Conservation (phyloP, 257 asterid genomes). For the Sherardia arvensis region DNA sequence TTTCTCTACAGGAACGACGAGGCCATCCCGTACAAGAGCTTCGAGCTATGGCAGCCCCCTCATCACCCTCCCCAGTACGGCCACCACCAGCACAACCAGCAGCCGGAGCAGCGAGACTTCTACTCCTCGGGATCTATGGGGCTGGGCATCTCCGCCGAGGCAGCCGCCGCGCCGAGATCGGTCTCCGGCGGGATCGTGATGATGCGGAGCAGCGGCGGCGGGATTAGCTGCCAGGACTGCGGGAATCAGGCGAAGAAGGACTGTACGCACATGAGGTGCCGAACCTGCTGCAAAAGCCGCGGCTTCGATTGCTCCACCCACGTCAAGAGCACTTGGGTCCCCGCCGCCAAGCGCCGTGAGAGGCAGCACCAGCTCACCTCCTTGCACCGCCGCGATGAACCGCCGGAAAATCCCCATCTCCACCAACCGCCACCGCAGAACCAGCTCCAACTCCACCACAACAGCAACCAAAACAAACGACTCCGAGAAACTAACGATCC, state of each 20-base stretch:
- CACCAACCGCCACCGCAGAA: conserved; percentile 6
- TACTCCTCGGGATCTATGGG: conserved; percentile 41
- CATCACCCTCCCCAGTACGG: conserved; percentile 21
- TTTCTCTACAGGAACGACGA: conserved; percentile 50
- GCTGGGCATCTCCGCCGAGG: conserved; percentile 42
- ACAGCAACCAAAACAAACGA: conserved; percentile 20
- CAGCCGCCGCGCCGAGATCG: conserved; percentile 40
- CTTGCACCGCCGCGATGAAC: conserved; percentile 17
- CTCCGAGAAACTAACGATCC: conserved; percentile 29
- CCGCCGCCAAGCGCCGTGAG: conserved; percentile 75
- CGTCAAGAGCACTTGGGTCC: conserved; percentile 88
- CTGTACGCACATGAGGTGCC: conserved; percentile 78
- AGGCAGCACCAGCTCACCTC: conserved; percentile 45
- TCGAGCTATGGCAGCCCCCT: conserved; percentile 61
- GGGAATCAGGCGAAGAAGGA: conserved; percentile 89
- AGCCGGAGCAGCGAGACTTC: conserved; percentile 34
- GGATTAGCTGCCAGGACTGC: conserved; percentile 84
- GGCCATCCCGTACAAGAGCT: conserved; percentile 51
- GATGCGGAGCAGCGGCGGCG: conserved; percentile 59
- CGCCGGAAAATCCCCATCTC: conserved; percentile 1
- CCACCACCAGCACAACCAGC: conserved; percentile 15
- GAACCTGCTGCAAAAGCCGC: conserved; percentile 85
- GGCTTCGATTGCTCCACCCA: conserved; percentile 75
- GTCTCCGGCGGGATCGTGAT: conserved; percentile 32
- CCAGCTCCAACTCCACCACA: conserved; percentile 16